Base-by-base conservation (phyloP, 805 yeast species). In the Scheffersomyces lignosus region DNA sequence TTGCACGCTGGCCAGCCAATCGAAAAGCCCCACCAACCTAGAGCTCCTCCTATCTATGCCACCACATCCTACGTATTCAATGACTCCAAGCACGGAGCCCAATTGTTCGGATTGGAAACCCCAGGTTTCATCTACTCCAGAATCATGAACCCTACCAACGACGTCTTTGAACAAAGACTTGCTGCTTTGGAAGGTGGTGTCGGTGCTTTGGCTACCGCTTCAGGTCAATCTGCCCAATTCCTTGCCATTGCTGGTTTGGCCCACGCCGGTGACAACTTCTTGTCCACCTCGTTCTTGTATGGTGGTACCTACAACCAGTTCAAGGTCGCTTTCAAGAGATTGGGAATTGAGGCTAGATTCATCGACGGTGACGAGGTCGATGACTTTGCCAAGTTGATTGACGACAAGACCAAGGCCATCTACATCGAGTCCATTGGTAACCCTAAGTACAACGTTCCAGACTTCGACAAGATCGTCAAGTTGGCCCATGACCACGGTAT, bases 281-380 rank as follows among this genome's bases (percentile, higher is more conserved):
- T 91, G 37, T 82, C 96, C 20, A 83, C 96, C 16, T 78, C 95
- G 5, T 87, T 60, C 71, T 71, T 91, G 44, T 91, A 93, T 60
- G 99, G 99, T 49, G 99, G 99, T 54, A 90, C 97, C 40, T 89
- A 83, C 70, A 91, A 91, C 62, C 96, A 91, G 62, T 87, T 91
- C 74, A 89, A 88, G 64, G 95, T 88, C 49, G 82, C 93, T 15
- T 85, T 91, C 74, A 86, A 87, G 66, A 78, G 95, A 58, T 70
- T 89, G 37, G 96, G 96, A 22, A 83, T 91, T 49, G 88, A 85
- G 56, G 76, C 86, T 35, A 77, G 89, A 55, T 90, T 90, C 55
- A 96, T 89, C 36, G 66, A 81, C 27, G 96, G 96, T 51, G 95
- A 88, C 57, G 73, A 81, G 38, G 64, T 69, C n/a, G 89, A 78